These are phyloP conservation scores for Stentor coeruleus DNA, from an alignment of 73 alveolate species.

Conservation along the genomic window DNA sequence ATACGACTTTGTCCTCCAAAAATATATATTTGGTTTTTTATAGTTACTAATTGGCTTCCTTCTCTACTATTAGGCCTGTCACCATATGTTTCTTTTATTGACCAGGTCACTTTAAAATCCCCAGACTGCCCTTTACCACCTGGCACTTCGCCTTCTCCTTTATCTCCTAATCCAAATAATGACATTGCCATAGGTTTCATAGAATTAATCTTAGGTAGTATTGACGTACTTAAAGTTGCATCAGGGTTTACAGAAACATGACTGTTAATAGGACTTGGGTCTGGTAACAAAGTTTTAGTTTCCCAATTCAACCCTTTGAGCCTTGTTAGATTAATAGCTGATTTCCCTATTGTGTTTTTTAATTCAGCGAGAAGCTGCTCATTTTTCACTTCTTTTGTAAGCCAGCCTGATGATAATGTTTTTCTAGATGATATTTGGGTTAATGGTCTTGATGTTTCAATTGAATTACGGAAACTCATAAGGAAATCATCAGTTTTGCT, in stretches of 20 bases:
- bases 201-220: not conserved
- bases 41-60: not conserved
- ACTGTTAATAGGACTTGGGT: not conserved
- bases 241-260: not conserved
- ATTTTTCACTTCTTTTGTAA: not conserved
- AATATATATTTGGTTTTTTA: slow-evolving; percentile 8
- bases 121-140: not conserved
- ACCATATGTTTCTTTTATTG: slow-evolving; percentile 1
- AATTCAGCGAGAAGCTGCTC: not conserved
- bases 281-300: not conserved
- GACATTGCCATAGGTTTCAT: not conserved
- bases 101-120: not conserved
- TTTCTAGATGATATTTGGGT: not conserved
- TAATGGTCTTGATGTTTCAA: not conserved
- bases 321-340: not conserved
- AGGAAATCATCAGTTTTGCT: not conserved
- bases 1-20: slow-evolving; percentile 19
- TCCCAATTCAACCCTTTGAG: not conserved
- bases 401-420: not conserved
- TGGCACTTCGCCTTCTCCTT: not conserved
- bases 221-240: not conserved
- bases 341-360: not conserved
- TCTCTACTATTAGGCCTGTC: slow-evolving; percentile 18
- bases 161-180: not conserved
- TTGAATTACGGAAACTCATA: not conserved